Conservation (phyloP, 2,329 filamentous ascomycete genomes). For the Aspergillus arachidicola region DNA sequence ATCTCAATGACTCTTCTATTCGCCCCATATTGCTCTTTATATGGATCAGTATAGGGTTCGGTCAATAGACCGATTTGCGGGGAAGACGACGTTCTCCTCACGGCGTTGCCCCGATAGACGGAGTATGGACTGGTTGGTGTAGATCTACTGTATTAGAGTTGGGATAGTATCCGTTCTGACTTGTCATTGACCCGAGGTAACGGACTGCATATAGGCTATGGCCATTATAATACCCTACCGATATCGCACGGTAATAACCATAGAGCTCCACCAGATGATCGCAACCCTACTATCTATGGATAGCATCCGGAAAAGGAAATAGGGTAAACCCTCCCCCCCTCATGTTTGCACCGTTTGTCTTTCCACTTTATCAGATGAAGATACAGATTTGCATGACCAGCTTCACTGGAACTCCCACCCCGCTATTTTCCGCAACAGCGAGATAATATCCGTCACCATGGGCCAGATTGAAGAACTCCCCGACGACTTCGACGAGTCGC, state of each 20-base stretch:
- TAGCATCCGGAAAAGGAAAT: constrained; percentile 8
- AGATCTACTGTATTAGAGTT: neutral
- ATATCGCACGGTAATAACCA: neutral
- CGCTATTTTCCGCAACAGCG: neutral
- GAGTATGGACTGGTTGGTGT: neutral
- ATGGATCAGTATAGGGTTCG: constrained; percentile 15
- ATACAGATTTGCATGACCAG: neutral
- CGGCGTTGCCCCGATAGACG: neutral
- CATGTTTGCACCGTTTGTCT: constrained; percentile 18
- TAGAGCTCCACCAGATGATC: neutral
- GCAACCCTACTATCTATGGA: neutral
- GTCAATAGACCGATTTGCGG: constrained; percentile 30
- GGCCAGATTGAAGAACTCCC: constrained; percentile 57
- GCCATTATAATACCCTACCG: neutral
- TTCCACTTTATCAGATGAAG: neutral
- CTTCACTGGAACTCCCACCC: neutral
- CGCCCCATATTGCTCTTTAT: neutral
- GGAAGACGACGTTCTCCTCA: constrained; percentile 14
- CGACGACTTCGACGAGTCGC: constrained; percentile 52
- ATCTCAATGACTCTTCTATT: neutral
- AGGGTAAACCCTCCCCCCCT: constrained; percentile 21
- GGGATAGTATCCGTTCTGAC: neutral
- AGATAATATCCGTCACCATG: constrained; percentile 38
- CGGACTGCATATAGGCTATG: neutral
- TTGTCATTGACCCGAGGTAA: neutral